Conservation (phyloP, 2,329 filamentous ascomycete species). For the Verticillium isaacii region DNA sequence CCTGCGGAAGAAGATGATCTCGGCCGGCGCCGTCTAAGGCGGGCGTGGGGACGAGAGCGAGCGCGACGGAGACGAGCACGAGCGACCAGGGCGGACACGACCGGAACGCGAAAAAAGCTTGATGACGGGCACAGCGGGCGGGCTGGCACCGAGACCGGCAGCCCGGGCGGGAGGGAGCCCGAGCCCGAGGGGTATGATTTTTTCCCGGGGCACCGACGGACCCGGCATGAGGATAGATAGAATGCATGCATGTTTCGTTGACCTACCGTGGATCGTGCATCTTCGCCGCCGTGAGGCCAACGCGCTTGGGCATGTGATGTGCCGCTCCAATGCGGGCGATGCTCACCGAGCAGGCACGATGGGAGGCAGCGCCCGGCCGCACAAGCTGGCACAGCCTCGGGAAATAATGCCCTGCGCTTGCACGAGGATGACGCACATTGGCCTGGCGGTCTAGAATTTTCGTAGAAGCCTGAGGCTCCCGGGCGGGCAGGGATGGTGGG, state of each 20-base stretch:
- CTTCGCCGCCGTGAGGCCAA: not conserved
- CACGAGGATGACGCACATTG: not conserved
- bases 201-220: not conserved
- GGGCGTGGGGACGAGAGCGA: conserved; percentile 14
- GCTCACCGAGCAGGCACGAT: no score
- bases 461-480: not conserved
- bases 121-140: not conserved
- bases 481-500: not conserved
- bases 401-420: not conserved
- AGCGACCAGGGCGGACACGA: not conserved
- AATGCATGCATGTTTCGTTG: conserved; percentile 1
- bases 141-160: not conserved
- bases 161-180: not conserved
- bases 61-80: not conserved
- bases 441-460: not conserved
- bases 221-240: conserved; percentile 1
- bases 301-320: no score
- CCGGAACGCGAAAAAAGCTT: not conserved
- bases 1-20: conserved; percentile 98
- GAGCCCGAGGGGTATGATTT: no score
- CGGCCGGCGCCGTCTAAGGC: conserved; percentile 73
- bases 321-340: no score
- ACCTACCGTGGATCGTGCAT: not conserved
- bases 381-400: not conserved
- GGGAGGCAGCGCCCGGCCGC: not conserved